Base-by-base conservation (phyloP, 306 rosid species). In the cucumber (Cucumis sativus) region DNA sequence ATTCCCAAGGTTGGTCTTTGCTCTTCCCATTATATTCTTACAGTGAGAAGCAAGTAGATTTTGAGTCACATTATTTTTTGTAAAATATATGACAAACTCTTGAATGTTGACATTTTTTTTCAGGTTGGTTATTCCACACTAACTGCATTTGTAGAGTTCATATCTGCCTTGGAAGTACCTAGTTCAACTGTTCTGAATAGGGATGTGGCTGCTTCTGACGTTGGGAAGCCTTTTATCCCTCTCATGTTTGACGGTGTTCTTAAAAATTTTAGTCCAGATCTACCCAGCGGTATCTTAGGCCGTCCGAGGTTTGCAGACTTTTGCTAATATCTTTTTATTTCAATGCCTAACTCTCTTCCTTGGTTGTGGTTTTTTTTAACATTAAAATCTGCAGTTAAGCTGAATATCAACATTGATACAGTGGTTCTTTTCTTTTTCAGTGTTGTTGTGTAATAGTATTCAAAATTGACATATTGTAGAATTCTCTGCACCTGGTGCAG, bases 41-140 rank as follows among this genome's bases (percentile, higher is more conserved):
- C 43, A 8, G 16, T 49, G 25, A 49, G 17, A 79, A 15, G 59
- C 35, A 28, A 74, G 12, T 78, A 57, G 55, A 35, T 79, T 74
- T 41, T 17, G 52, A 84, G 61, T 70, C 39, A 15, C 20, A 40
- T 45, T 11, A 6, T 12, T n/a, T 13, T 28, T 21, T 71, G 23
- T 15, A 8, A 8, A 72, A 49, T 51, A 8, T 15, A 45, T 49
- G 75, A 18, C 3, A 1, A 54, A 52, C n/a, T 54, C 11, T 71
- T 52, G 57, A 41, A 18, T 43, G 15, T 33, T 33, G 56, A 59
- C 12, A 78, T 58, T 77, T 47, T 79, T 79, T 82, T 23, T 82
- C 79, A 96, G 99, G 90, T 61, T 83, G 93, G 88, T 83, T 88
- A 83, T 82, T 96, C 98, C 17, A 92, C 98, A 9, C 76, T 91